Conservation (phyloP, 1,284 basidiomycete genomes). For the Cutaneotrichosporon cyanovorans region DNA sequence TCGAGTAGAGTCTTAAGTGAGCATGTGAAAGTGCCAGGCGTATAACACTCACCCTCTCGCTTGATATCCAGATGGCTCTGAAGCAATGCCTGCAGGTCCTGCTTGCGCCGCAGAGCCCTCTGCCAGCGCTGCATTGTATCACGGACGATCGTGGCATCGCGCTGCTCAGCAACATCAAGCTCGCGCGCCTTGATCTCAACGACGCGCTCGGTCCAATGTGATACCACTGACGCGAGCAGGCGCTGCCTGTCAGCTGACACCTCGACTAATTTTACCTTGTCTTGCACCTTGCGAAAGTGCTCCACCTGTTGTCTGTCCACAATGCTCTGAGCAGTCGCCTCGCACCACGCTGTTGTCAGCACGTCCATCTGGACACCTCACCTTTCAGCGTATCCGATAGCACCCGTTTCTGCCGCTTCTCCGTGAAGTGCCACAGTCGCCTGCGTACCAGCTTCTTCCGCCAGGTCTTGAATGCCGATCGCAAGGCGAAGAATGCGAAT, state of each 20-base stretch:
- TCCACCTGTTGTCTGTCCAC: conserved; percentile 9
- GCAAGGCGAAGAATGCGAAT: conserved; percentile 31
- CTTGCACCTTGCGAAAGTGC: conserved; percentile 11
- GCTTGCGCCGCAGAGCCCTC: conserved; percentile 4
- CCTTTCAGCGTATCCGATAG: not conserved
- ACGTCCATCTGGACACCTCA: not conserved
- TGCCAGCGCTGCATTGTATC: conserved; percentile 22
- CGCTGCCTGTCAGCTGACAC: conserved; percentile 2
- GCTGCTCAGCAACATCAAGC: conserved; percentile 25
- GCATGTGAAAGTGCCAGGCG: not conserved
- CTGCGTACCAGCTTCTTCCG: conserved; percentile 5
- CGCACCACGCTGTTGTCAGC: conserved; percentile 13
- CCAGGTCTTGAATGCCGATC: conserved; percentile 28
- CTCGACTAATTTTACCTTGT: conserved; percentile 14
- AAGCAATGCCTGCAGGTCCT: conserved; percentile 18
- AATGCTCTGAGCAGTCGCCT: conserved; percentile 10
- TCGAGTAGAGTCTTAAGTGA: conserved; percentile 22
- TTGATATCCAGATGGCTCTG: conserved; percentile 25
- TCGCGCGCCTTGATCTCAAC: conserved; percentile 38
- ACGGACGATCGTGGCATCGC: conserved; percentile 13
- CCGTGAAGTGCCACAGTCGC: conserved; percentile 17
- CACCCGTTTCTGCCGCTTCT: conserved; percentile 6
- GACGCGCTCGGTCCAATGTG: conserved; percentile 31
- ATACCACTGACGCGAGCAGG: conserved; percentile 13
- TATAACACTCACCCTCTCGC: conserved; percentile 17